Evolutionary conservation across 2,329 filamentous ascomycete species (phyloP).

Genomic region (Cladosporium sp.): DNA sequence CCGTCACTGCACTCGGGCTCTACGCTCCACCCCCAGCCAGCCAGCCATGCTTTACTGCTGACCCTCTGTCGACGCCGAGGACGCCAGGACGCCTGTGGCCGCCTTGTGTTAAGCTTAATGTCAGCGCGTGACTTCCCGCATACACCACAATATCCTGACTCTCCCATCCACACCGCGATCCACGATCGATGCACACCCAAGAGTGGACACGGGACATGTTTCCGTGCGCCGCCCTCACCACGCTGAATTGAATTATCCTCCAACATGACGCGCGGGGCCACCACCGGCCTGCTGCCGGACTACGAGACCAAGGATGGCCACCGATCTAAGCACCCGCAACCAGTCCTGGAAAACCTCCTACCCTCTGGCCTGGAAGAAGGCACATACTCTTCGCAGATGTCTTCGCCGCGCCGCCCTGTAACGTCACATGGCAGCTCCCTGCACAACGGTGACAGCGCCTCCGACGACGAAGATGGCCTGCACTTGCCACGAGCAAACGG

Average conservation of each 20-base stretch:
- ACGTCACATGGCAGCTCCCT: constrained; percentile 14
- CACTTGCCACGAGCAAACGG: constrained; percentile 36
- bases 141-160: not conserved
- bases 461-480: constrained; percentile 28
- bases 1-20: too few species aligned
- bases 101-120: not conserved
- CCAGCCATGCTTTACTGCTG: too few species aligned
- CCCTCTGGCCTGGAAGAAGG: constrained; percentile 15
- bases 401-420: constrained; percentile 14
- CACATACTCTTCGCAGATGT: constrained; percentile 16
- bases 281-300: constrained; percentile 20
- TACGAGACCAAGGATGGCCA: constrained; percentile 19
- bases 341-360: constrained; percentile 18
- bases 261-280: constrained; percentile 24
- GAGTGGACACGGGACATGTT: constrained; percentile 11
- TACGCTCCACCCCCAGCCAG: too few species aligned
- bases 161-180: not conserved
- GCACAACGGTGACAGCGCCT: constrained; percentile 29
- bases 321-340: constrained; percentile 27
- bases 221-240: constrained; percentile 10
- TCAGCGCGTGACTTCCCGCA: constrained; percentile 2
- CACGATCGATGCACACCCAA: constrained; percentile 12
- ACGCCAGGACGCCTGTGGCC: not conserved
- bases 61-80: not conserved
- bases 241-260: not conserved